Evolutionary conservation across 352 stramenopile genomes (phyloP), one percentile per base, ranked within the genome.

Genomic region (Hyaloperonospora arabidopsidis): DNA sequence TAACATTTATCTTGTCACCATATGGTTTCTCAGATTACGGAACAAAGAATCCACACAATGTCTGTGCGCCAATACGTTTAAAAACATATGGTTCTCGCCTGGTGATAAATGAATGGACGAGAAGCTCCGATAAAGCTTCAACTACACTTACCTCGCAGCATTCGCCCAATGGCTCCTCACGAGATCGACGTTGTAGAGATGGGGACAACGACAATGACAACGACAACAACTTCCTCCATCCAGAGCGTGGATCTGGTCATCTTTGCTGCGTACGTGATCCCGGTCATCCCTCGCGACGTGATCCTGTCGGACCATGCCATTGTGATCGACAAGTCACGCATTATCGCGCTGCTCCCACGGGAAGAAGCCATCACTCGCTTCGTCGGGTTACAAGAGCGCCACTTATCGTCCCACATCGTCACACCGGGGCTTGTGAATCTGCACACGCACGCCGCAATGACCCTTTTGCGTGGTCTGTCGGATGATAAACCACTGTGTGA

Each of bases 391-490:
- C 46, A 72, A 12, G 65, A 79, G 40, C 58, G 73, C 15, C 75
- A 89, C 45, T 60, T 88, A 11, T 38, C 34, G 10, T 49, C 79
- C 17, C 81, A 92, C 69, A 88, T 93, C 28, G 59, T 96, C 13
- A 80, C 87, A 45, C 87, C 87, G 0, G 87, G 87, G 5, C 72
- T 96, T 19, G 70, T 96, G 23, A 96, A 96, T 49, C 65, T 76
- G 54, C 87, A 96, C 70, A 91, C 86, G 44, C 87, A 96, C 55
- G 70, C 84, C 14, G 63, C 84, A 38, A 93, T 96, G 83, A 87
- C 79, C 48, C 69, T 93, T 34, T 66, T 96, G 39, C 82, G 85
- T 29, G 87, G 84, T 1, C 76, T 95, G 21, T 74, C 76, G n/a
- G 87, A 95, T 55, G 87, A 96, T 68, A 91, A 92, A 60, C 61